These are phyloP conservation scores for Saposhnikovia divaricata DNA, from an alignment of 129 eudicot genomes.

Conservation along the genomic window DNA sequence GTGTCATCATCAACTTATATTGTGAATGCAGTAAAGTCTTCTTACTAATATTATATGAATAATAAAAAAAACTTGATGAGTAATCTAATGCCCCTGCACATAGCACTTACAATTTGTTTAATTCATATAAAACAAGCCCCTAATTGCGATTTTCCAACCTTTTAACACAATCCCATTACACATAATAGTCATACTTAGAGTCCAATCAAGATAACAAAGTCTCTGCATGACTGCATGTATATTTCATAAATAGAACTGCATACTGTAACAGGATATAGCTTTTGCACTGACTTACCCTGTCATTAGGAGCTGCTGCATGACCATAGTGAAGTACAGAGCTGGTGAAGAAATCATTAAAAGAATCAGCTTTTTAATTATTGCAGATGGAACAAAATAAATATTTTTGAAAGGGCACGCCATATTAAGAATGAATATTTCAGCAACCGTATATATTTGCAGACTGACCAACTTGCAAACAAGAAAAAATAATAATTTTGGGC, in stretches of 20 bases:
- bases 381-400: conserved; percentile 1
- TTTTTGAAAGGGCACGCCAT: background rate
- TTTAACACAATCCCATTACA: background rate
- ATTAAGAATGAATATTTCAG: background rate
- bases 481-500: background rate
- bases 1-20: background rate
- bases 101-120: background rate
- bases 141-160: background rate
- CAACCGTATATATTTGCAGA: background rate
- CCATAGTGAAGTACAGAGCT: conserved; percentile 97
- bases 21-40: background rate
- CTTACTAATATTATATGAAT: background rate
- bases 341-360: conserved; percentile 13
- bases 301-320: conserved; percentile 99
- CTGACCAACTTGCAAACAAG: background rate
- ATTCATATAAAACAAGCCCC: background rate
- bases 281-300: conserved; percentile 46
- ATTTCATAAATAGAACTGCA: background rate
- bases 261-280: background rate
- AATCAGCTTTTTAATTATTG: conserved; percentile 14
- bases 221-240: background rate
- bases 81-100: background rate
- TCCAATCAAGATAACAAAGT: background rate
- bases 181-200: background rate
- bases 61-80: background rate